phyloP scores from a whole-genome alignment of 2,329 filamentous ascomycete genomes.

The Coniochaeta pulveracea region DNA sequence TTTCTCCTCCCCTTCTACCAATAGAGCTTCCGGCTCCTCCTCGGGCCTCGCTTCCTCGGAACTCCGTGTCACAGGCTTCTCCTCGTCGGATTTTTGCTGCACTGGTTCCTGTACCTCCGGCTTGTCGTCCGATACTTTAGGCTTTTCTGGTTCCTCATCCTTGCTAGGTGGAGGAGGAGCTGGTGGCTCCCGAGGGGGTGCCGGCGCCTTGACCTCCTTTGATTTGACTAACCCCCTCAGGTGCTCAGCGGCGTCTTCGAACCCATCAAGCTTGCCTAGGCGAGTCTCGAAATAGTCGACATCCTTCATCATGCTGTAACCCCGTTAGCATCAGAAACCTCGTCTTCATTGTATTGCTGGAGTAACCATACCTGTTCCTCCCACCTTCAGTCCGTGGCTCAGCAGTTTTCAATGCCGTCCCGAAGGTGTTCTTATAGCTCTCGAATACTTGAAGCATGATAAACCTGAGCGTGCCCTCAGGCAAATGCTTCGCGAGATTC shows the following conservation, averaged over 20 bases:
- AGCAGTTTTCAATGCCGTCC: slow-evolving; percentile 55
- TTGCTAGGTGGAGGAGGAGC: slow-evolving; percentile 5
- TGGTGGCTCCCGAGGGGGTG: slow-evolving; percentile 9
- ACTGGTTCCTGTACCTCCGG: too few relatives aligned
- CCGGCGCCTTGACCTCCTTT: slow-evolving; percentile 33
- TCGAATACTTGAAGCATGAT: slow-evolving; percentile 82
- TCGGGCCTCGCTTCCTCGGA: too few relatives aligned
- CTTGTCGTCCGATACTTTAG: slow-evolving; percentile 2
- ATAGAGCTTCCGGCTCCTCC: not conserved
- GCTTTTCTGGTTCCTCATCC: not conserved
- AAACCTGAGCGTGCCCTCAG: slow-evolving; percentile 62
- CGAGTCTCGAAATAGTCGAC: slow-evolving; percentile 60
- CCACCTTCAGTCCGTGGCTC: slow-evolving; percentile 55
- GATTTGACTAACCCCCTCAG: slow-evolving; percentile 53
- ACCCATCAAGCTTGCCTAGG: slow-evolving; percentile 69
- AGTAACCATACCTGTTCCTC: slow-evolving; percentile 52
- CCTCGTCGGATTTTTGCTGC: too few relatives aligned
- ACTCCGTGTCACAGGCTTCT: too few relatives aligned
- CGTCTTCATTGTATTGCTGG: too few relatives aligned
- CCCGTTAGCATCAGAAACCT: too few relatives aligned
- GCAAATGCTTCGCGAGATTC: slow-evolving; percentile 71
- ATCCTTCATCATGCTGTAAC: slow-evolving; percentile 62
- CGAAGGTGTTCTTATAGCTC: slow-evolving; percentile 71
- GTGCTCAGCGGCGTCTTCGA: slow-evolving; percentile 60
- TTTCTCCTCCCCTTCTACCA: not conserved